Evolutionary conservation across 2,329 filamentous ascomycete genomes (phyloP).

Genomic region (Neopestalotiopsis sp.): DNA sequence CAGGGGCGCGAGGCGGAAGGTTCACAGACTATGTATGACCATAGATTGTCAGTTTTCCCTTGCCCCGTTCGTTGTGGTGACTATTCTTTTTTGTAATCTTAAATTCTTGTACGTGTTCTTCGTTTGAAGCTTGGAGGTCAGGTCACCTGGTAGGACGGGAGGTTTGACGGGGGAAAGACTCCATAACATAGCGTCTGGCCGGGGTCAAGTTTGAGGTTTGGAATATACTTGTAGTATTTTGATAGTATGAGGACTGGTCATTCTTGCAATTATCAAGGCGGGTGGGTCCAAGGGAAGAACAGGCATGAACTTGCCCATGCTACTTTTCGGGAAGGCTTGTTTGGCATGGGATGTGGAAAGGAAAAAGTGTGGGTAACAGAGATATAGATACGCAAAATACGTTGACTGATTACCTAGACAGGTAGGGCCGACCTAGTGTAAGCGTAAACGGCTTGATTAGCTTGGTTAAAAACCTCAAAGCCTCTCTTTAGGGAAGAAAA

Average conservation of each 20-base stretch:
- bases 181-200: neutral
- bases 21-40: conserved; percentile 9
- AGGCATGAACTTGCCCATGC: neutral
- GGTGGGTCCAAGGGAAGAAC: neutral
- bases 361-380: conserved; percentile 14
- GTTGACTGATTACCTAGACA: neutral
- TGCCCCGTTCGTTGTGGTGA: neutral
- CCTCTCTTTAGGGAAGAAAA: too few relatives aligned
- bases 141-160: neutral
- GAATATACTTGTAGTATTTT: neutral
- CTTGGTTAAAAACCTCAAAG: too few relatives aligned
- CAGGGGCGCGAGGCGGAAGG: conserved; percentile 11
- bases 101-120: neutral
- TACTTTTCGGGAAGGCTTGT: neutral
- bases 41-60: neutral
- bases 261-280: neutral
- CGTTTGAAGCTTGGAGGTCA: neutral
- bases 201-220: neutral
- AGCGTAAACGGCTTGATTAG: too few relatives aligned
- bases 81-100: neutral
- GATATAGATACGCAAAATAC: neutral
- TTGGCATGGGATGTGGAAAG: neutral
- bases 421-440: neutral
- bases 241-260: neutral
- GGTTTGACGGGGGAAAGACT: neutral